A percentile compares a stretch with the other conserved stretches of the same genome.
Evolutionary conservation across 2,329 filamentous ascomycete genomes (phyloP).

Genomic region (Phoma sp.): DNA sequence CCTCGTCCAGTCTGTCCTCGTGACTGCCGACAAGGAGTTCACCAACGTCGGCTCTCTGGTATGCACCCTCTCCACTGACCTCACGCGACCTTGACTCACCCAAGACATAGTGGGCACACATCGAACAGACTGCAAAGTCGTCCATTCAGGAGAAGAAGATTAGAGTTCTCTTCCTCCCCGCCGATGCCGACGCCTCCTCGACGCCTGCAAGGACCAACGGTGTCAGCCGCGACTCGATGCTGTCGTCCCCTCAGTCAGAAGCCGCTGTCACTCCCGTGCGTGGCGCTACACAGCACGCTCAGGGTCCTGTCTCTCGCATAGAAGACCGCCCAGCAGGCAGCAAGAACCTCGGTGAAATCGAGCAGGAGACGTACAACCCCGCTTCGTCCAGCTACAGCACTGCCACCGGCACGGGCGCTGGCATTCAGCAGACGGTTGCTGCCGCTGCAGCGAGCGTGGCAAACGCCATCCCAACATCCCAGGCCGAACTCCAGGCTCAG

Average conservation of each 20-base stretch:
- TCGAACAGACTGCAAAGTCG: conserved; percentile 76
- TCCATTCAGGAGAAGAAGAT: conserved; percentile 94
- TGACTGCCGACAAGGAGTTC: conserved; percentile 84
- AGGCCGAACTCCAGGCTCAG: conserved; percentile 73
- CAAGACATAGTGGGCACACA: conserved; percentile 71
- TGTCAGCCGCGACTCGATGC: conserved; percentile 36
- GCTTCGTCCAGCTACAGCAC: conserved; percentile 36
- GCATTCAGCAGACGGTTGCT: conserved; percentile 48
- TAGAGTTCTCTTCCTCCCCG: conserved; percentile 81
- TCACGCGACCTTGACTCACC: conserved; percentile 17
- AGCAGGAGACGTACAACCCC: conserved; percentile 50
- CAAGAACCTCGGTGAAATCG: conserved; percentile 51
- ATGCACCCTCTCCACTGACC: conserved; percentile 44
- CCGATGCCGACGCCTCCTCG: conserved; percentile 55
- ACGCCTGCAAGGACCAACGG: conserved; percentile 46
- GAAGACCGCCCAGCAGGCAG: conserved; percentile 49
- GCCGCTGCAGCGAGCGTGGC: conserved; percentile 59
- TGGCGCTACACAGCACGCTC: conserved; percentile 35
- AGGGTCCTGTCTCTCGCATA: conserved; percentile 47
- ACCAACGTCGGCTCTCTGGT: conserved; percentile 81
- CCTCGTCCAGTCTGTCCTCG: conserved; percentile 87
- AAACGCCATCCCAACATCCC: conserved; percentile 55
- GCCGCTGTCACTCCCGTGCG: conserved; percentile 55
- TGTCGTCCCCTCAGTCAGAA: conserved; percentile 63
- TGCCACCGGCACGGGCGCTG: conserved; percentile 14